These are phyloP conservation scores for Fagus sylvatica DNA, from an alignment of 306 rosid species.

Conservation along the genomic window DNA sequence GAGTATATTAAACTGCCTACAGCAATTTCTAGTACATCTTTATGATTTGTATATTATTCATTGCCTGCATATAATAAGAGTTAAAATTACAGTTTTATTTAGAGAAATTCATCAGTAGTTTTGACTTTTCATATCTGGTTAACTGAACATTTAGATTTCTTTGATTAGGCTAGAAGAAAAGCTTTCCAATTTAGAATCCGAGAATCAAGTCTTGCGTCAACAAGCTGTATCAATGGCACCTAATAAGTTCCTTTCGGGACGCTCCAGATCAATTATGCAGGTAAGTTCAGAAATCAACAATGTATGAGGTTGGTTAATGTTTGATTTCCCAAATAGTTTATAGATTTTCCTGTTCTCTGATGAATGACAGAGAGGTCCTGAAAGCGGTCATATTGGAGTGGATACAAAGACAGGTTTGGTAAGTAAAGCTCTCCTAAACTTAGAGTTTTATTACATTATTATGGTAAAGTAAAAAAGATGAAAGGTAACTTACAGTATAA, in stretches of 20 bases:
- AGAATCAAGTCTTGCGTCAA: slow-evolving; percentile 85
- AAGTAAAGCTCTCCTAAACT: slow-evolving; percentile 30
- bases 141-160: slow-evolving; percentile 34
- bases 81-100: not conserved
- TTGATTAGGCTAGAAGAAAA: slow-evolving; percentile 87
- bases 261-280: slow-evolving; percentile 81
- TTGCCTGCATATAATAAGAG: not conserved
- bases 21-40: not conserved
- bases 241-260: slow-evolving; percentile 75
- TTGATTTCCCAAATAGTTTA: slow-evolving; percentile 14
- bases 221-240: slow-evolving; percentile 94
- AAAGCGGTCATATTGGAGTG: slow-evolving; percentile 60
- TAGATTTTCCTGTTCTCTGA: slow-evolving; percentile 33
- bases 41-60: not conserved
- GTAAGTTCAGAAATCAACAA: slow-evolving; percentile 36
- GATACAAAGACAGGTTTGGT: slow-evolving; percentile 68
- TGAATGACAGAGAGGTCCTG: slow-evolving; percentile 65
- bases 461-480: not conserved
- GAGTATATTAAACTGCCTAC: not conserved
- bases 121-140: slow-evolving; percentile 20
- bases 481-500: not conserved
- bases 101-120: slow-evolving; percentile 10
- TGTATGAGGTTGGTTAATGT: slow-evolving; percentile 9
- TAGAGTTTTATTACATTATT: not conserved
- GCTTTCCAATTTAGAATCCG: slow-evolving; percentile 76